phyloP scores from a whole-genome alignment of 306 rosid genomes.

The Castanea crenata region DNA sequence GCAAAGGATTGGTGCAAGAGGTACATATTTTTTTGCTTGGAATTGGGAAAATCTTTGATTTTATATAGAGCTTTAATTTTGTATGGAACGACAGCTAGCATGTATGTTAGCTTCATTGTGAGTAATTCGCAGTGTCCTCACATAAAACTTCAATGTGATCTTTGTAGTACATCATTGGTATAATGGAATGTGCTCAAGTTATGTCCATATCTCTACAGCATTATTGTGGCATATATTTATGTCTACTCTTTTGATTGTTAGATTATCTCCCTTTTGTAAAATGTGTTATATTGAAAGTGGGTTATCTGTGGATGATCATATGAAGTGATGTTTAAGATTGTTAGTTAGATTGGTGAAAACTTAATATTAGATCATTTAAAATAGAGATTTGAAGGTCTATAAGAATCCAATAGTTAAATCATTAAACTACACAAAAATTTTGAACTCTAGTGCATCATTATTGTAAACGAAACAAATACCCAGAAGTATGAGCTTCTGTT shows the following conservation, averaged over 20 bases:
- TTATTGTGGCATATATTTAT: conserved; percentile 1
- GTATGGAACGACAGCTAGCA: neutral
- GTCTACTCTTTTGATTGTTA: neutral
- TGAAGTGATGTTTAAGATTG: too few relatives aligned
- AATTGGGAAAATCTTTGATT: neutral
- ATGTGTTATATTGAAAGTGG: too few relatives aligned
- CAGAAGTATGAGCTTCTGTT: too few relatives aligned
- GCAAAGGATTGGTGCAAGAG: neutral
- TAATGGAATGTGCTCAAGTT: conserved; percentile 4
- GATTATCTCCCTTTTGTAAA: too few relatives aligned
- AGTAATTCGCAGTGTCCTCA: conserved; percentile 23
- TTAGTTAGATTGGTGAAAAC: neutral
- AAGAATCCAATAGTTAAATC: too few relatives aligned
- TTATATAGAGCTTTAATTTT: neutral
- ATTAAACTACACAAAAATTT: too few relatives aligned
- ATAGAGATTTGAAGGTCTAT: too few relatives aligned
- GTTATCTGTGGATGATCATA: too few relatives aligned
- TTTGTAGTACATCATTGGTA: conserved; percentile 6
- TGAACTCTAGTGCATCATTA: too few relatives aligned
- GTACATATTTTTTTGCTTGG: conserved; percentile 7
- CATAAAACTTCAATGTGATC: conserved; percentile 4
- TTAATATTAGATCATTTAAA: too few relatives aligned
- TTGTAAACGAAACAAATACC: too few relatives aligned
- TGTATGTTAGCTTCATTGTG: conserved; percentile 7
- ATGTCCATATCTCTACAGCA: conserved; percentile 4